These are phyloP conservation scores for Leptodermis oblonga DNA, from an alignment of 257 asterid genomes.

Conservation along the genomic window DNA sequence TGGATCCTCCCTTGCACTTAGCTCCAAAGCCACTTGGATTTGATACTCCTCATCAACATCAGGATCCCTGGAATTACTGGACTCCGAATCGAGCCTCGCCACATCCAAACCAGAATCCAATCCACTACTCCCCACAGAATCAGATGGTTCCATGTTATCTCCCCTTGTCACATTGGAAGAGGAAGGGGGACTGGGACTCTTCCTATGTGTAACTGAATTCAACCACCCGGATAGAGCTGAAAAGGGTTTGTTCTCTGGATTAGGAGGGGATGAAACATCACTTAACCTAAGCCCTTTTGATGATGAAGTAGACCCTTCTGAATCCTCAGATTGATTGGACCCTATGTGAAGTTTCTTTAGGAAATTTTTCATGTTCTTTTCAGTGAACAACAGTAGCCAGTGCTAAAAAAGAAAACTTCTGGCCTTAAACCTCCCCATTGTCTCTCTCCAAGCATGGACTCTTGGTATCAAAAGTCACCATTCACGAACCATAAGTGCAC, in stretches of 20 bases:
- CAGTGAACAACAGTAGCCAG: constrained; percentile 29
- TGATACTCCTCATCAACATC: constrained; percentile 94
- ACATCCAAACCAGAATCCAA: constrained; percentile 66
- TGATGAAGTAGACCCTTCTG: constrained; percentile 65
- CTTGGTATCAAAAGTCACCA: constrained; percentile 23
- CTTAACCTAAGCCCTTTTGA: constrained; percentile 46
- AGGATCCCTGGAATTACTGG: constrained; percentile 67
- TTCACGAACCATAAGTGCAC: constrained; percentile 21
- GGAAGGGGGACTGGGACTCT: constrained; percentile 68
- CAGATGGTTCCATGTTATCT: constrained; percentile 60
- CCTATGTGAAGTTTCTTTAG: constrained; percentile 80
- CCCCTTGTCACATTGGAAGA: constrained; percentile 52
- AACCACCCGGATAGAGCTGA: constrained; percentile 90
- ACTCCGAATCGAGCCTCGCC: constrained; percentile 50
- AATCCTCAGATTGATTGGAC: constrained; percentile 66
- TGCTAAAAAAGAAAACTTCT: constrained; percentile 47
- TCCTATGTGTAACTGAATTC: constrained; percentile 67
- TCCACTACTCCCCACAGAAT: constrained; percentile 67
- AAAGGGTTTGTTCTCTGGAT: constrained; percentile 66
- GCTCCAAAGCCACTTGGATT: constrained; percentile 81
- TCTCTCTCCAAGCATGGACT: constrained; percentile 45
- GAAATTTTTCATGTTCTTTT: constrained; percentile 58
- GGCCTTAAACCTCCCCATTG: constrained; percentile 53
- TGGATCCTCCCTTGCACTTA: constrained; percentile 97
- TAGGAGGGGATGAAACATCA: constrained; percentile 45